Percentiles rank a stretch among this genome's conserved stretches.
Conservation (phyloP, 169 alveolate species). For the Besnoitia besnoiti region DNA sequence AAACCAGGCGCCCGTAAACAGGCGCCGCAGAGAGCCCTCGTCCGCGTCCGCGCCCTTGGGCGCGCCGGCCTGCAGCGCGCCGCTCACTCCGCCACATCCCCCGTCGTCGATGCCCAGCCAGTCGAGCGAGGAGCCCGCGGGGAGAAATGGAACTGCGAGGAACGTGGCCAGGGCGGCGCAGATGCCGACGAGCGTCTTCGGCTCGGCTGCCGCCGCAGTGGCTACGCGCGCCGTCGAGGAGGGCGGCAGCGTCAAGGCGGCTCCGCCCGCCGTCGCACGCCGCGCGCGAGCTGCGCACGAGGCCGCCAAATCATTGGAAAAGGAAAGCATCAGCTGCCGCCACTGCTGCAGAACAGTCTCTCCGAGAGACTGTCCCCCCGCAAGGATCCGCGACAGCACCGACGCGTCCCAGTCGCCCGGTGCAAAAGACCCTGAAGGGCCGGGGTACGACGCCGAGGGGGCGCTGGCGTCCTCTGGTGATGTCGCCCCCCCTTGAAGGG, state of each 20-base stretch:
- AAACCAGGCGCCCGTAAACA: neutral
- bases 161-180: constrained; percentile 32
- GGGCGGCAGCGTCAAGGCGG: neutral
- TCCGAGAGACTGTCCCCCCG: neutral
- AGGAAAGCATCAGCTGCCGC: neutral
- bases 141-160: constrained; percentile 35
- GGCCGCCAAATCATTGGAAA: neutral
- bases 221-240: constrained; percentile 42
- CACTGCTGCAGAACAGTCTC: constrained; percentile 38
- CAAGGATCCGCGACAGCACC: neutral
- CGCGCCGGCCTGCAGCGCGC: neutral
- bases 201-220: constrained; percentile 58
- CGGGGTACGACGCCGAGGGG: neutral
- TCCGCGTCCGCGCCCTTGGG: neutral
- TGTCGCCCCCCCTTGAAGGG: neutral
- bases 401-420: constrained; percentile 23
- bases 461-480: neutral
- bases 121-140: neutral
- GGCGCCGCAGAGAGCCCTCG: neutral
- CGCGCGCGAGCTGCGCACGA: neutral
- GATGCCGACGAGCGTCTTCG: constrained; percentile 9
- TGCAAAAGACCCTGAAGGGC: neutral
- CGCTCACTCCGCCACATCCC: neutral
- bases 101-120: neutral
- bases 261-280: neutral